Conservation (phyloP, 176 grass and related monocot genomes). For the maize (Zea mays) region DNA sequence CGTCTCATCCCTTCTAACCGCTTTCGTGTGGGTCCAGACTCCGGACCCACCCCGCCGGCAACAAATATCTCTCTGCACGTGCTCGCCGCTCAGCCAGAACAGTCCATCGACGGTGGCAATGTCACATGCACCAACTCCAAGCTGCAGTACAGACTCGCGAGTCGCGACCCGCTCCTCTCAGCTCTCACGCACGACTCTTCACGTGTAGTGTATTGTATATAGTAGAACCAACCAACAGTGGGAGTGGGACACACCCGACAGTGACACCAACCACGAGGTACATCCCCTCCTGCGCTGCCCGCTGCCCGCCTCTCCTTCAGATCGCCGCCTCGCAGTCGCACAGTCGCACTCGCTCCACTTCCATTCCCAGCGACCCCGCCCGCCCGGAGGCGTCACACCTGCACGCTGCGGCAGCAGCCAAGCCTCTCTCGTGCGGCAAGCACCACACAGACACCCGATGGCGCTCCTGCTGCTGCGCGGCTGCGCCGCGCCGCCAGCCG, state of each 20-base stretch:
- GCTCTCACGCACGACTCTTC: too few species aligned
- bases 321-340: background rate
- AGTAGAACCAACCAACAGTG: too few species aligned
- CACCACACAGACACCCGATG: background rate
- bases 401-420: background rate
- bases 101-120: too few species aligned
- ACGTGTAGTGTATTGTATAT: too few species aligned
- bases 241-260: background rate
- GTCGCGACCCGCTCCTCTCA: too few species aligned
- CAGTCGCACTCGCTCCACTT: background rate
- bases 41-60: too few species aligned
- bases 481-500: conserved; percentile 26
- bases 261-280: background rate
- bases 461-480: conserved; percentile 23
- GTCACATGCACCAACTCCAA: too few species aligned
- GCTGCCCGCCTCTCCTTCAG: background rate
- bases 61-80: too few species aligned
- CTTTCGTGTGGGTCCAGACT: too few species aligned
- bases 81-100: too few species aligned
- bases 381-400: background rate
- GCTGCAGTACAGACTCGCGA: too few species aligned
- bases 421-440: background rate
- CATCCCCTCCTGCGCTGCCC: background rate
- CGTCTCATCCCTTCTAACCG: too few species aligned
- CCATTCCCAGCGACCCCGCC: background rate